These are phyloP conservation scores for Kodamaea leandrae DNA, from an alignment of 805 yeast genomes.

Conservation along the genomic window DNA sequence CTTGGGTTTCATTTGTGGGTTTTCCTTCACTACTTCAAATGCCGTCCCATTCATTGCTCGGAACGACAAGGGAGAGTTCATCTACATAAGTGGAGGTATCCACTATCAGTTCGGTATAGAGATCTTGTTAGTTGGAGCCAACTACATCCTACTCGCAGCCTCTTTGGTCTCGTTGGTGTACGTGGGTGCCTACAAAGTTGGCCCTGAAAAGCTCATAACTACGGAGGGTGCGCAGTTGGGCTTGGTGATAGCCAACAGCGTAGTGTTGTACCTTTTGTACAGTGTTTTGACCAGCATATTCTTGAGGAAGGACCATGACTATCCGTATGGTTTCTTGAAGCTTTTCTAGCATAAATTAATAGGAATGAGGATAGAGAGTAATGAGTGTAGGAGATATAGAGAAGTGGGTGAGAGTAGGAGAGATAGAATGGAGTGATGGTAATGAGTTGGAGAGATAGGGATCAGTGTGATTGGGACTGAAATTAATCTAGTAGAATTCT, in stretches of 20 bases:
- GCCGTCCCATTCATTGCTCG: slow-evolving; percentile 61
- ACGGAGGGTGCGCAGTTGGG: slow-evolving; percentile 17
- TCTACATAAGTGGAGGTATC: slow-evolving; percentile 61
- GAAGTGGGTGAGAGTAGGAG: background rate
- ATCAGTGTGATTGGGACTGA: no score
- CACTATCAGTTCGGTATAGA: slow-evolving; percentile 74
- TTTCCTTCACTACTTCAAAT: slow-evolving; percentile 59
- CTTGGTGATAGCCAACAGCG: slow-evolving; percentile 21
- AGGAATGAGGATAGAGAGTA: slow-evolving; percentile 1
- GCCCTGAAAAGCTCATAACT: slow-evolving; percentile 16
- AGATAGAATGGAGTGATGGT: background rate
- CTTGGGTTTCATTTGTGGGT: slow-evolving; percentile 55
- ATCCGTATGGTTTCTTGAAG: slow-evolving; percentile 42
- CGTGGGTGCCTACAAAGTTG: slow-evolving; percentile 31
- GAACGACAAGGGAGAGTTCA: slow-evolving; percentile 48
- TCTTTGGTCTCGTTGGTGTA: slow-evolving; percentile 41
- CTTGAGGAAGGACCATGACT: slow-evolving; percentile 44
- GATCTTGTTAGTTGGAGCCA: slow-evolving; percentile 48
- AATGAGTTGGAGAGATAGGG: background rate
- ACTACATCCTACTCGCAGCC: slow-evolving; percentile 48
- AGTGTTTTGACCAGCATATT: slow-evolving; percentile 45
- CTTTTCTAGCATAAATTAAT: slow-evolving; percentile 21
- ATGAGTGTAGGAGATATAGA: background rate
- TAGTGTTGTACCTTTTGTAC: slow-evolving; percentile 36
- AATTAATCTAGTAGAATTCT: no score